Evolutionary conservation across 495 filamentous ascomycete genomes (phyloP).

Genomic region (Pseudoneurospora amorphoporcata): DNA sequence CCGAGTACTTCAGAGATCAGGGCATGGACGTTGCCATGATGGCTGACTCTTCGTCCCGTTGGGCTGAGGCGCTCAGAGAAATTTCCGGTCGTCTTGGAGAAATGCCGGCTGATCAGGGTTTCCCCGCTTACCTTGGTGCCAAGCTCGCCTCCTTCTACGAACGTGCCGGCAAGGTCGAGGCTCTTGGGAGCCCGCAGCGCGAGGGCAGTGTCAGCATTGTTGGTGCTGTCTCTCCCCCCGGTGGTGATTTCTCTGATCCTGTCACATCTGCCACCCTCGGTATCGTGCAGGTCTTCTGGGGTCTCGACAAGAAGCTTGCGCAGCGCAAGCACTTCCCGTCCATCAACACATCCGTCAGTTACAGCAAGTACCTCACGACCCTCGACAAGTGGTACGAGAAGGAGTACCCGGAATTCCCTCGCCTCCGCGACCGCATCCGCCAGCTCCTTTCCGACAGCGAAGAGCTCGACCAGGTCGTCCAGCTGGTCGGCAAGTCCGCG

Average conservation of each 20-base stretch:
- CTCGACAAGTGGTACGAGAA: conserved; percentile 91
- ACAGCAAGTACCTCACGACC: conserved; percentile 87
- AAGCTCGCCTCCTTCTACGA: conserved; percentile 99
- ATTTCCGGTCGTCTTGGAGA: conserved; percentile 97
- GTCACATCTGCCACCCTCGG: conserved; percentile 88
- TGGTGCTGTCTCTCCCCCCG: conserved; percentile 91
- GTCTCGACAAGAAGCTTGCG: conserved; percentile 97
- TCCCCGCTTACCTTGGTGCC: conserved; percentile 92
- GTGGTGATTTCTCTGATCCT: conserved; percentile 98
- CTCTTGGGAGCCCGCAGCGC: conserved; percentile 79
- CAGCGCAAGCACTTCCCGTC: conserved; percentile 99
- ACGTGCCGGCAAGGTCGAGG: conserved; percentile 77
- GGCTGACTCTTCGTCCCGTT: conserved; percentile 97
- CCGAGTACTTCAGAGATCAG: conserved; percentile 98
- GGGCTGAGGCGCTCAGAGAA: conserved; percentile 97
- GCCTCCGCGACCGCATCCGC: conserved; percentile 81
- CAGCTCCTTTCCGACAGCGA: conserved; percentile 90
- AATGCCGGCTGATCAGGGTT: conserved; percentile 99
- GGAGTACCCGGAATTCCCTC: conserved; percentile 87
- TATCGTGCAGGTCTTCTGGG: conserved; percentile 99
- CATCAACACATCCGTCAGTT: conserved; percentile 90
- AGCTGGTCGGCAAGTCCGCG: conserved; percentile 94
- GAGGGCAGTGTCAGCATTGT: conserved; percentile 94
- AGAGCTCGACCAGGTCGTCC: conserved; percentile 96
- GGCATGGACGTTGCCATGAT: conserved; percentile 99